Conservation (phyloP, 2,329 filamentous ascomycete genomes). For the Fusarium guadeloupense region DNA sequence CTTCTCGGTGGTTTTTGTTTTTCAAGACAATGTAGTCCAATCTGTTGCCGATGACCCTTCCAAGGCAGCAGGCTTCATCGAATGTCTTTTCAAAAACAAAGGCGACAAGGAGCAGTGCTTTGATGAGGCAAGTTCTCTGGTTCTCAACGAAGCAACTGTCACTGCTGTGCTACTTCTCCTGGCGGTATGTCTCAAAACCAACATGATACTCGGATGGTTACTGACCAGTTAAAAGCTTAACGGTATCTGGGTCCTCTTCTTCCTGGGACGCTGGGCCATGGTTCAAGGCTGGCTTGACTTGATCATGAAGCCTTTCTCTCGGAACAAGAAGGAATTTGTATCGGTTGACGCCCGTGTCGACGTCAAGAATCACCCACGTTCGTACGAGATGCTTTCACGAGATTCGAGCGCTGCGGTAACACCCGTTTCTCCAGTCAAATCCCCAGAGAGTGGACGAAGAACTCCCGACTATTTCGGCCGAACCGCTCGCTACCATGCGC, state of each 20-base stretch:
- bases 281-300: conserved; percentile 82
- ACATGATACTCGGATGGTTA: background rate
- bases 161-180: conserved; percentile 85
- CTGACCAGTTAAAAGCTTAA: conserved; percentile 66
- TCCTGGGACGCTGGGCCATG: conserved; percentile 88
- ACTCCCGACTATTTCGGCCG: conserved; percentile 66
- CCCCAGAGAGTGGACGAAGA: conserved; percentile 51
- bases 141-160: conserved; percentile 79
- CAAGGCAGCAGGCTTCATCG: conserved; percentile 72
- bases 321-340: conserved; percentile 81
- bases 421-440: conserved; percentile 55
- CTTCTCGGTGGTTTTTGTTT: conserved; percentile 91
- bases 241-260: conserved; percentile 83
- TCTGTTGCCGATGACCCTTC: conserved; percentile 62
- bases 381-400: conserved; percentile 82
- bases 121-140: conserved; percentile 65
- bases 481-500: conserved; percentile 64
- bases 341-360: conserved; percentile 79
- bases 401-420: conserved; percentile 65
- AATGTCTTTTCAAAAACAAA: conserved; percentile 69
- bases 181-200: conserved; percentile 64
- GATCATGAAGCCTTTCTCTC: conserved; percentile 57
- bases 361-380: conserved; percentile 69
- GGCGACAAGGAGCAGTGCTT: conserved; percentile 74
- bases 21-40: conserved; percentile 78